Percentiles rank a stretch among this genome's conserved stretches.
Conservation (phyloP, 2,329 filamentous ascomycete genomes). For the Cladosporium austrohemisphaericum region DNA sequence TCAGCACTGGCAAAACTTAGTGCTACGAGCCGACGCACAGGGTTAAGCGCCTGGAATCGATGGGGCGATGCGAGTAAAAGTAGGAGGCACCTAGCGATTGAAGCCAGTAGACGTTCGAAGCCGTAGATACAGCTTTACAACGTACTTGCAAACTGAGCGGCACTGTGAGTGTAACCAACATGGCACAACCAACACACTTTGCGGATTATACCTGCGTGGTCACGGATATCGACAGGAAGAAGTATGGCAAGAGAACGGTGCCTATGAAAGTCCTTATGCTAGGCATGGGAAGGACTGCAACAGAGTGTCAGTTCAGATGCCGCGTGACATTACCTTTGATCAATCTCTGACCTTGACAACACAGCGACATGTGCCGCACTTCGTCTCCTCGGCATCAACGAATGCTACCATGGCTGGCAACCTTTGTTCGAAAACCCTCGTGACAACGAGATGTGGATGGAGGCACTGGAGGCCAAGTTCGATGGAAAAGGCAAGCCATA, state of each 20-base stretch:
- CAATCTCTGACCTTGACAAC: background rate
- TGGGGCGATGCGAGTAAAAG: too few species aligned
- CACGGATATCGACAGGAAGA: slow-evolving; percentile 17
- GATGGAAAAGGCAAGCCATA: slow-evolving; percentile 9
- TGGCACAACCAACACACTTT: slow-evolving; percentile 12
- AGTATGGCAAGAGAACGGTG: slow-evolving; percentile 16
- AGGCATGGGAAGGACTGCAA: slow-evolving; percentile 63
- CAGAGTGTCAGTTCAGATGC: slow-evolving; percentile 42
- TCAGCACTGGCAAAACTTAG: too few species aligned
- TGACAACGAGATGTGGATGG: slow-evolving; percentile 24
- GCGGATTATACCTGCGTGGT: slow-evolving; percentile 6
- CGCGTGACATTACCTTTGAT: background rate
- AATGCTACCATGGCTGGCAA: slow-evolving; percentile 65
- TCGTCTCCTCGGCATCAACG: slow-evolving; percentile 58
- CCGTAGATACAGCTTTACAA: too few species aligned
- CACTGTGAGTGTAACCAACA: too few species aligned
- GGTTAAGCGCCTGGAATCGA: too few species aligned
- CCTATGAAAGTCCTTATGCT: slow-evolving; percentile 67
- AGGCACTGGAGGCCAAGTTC: slow-evolving; percentile 23
- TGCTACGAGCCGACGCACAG: too few species aligned
- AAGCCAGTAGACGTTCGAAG: too few species aligned
- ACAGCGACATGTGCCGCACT: slow-evolving; percentile 42
- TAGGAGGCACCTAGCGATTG: too few species aligned
- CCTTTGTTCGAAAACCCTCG: slow-evolving; percentile 20
- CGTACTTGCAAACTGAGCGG: too few species aligned